These are phyloP conservation scores for Agastache rugosa DNA, from an alignment of 257 asterid genomes.

Conservation along the genomic window DNA sequence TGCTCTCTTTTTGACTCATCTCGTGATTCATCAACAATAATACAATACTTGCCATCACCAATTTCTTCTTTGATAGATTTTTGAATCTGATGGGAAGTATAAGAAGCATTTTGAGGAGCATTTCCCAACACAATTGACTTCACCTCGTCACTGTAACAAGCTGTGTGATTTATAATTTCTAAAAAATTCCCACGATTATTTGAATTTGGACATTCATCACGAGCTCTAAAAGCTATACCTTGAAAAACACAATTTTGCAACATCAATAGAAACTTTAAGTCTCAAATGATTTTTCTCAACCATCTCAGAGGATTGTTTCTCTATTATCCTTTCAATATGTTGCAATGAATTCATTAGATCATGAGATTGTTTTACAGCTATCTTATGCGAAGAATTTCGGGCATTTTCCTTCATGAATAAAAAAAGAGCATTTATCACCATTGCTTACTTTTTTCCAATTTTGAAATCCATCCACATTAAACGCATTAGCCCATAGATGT, in stretches of 20 bases:
- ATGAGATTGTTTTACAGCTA: not conserved
- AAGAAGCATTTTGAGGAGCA: not conserved
- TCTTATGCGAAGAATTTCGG: not conserved
- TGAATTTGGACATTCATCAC: not conserved
- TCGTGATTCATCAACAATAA: slow-evolving; percentile 3
- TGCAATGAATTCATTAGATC: not conserved
- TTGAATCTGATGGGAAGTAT: not conserved
- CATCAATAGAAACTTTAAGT: not conserved
- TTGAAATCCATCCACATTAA: not conserved
- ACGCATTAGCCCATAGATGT: not conserved
- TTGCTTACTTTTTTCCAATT: not conserved
- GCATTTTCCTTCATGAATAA: not conserved
- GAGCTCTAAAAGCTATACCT: not conserved
- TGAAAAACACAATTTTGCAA: not conserved
- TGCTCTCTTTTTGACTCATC: slow-evolving; percentile 7
- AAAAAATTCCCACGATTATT: not conserved
- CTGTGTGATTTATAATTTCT: not conserved
- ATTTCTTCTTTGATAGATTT: not conserved
- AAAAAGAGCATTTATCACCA: too few relatives aligned
- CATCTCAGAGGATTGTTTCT: not conserved
- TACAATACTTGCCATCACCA: slow-evolving; percentile 5
- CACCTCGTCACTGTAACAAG: not conserved
- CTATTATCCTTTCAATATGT: not conserved
- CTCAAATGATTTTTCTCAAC: not conserved
- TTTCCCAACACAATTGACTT: not conserved